Percentiles rank a stretch among this genome's conserved stretches.
Evolutionary conservation across 2,329 filamentous ascomycete genomes (phyloP).

Genomic region (Orbilia blumenaviensis): DNA sequence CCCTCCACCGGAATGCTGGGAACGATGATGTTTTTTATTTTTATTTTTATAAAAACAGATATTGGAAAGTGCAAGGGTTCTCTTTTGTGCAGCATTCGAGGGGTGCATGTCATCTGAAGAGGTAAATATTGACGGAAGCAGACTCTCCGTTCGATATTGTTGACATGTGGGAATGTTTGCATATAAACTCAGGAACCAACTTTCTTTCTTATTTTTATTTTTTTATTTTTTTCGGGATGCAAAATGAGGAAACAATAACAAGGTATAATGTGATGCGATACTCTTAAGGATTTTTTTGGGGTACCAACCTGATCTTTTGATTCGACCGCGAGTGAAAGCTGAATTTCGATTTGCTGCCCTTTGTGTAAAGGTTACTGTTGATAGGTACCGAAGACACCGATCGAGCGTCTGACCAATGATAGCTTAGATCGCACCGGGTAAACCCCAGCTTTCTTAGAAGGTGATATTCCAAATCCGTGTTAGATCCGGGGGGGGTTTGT

Average conservation of each 20-base stretch:
- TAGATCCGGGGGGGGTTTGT: conserved; percentile 20
- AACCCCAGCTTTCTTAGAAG: conserved; percentile 24
- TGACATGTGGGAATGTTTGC: conserved; percentile 33
- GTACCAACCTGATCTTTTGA: conserved; percentile 38
- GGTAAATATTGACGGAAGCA: conserved; percentile 36
- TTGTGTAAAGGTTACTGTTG: conserved; percentile 1
- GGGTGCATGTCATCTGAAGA: not conserved
- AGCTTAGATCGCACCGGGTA: conserved; percentile 32
- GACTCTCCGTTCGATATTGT: conserved; percentile 1
- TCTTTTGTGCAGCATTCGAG: not conserved
- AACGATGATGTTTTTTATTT: not conserved
- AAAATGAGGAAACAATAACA: conserved; percentile 7
- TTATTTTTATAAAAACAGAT: conserved; percentile 5
- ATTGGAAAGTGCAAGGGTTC: conserved; percentile 11
- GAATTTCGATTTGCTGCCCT: not conserved
- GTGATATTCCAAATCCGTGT: conserved; percentile 51
- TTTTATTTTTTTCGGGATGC: not conserved
- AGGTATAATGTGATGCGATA: not conserved
- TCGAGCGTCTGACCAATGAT: conserved; percentile 17
- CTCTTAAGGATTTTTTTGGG: not conserved
- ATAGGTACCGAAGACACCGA: conserved; percentile 25
- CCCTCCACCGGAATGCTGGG: conserved; percentile 17
- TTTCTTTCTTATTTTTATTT: not conserved
- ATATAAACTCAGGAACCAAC: conserved; percentile 39
- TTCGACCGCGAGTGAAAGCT: conserved; percentile 3